Evolutionary conservation across 768 basidiomycete species (phyloP), one percentile per base, ranked within the genome.

Genomic region (Lanmaoa rubissima): DNA sequence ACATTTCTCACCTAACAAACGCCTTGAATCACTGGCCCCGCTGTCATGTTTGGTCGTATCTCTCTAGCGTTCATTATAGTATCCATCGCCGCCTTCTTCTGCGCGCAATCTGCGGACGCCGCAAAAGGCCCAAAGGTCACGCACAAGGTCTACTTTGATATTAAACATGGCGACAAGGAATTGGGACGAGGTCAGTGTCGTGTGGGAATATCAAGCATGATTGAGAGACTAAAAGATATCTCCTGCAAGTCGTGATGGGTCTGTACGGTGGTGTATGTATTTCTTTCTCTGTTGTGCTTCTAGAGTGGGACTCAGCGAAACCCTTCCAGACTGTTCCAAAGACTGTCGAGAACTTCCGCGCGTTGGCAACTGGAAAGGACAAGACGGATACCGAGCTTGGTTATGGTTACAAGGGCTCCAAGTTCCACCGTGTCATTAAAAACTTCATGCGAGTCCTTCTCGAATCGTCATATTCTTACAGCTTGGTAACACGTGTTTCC

Each of bases 281-380:
- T 65, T 44, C 21, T 39, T 53, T 36, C 24, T n/a, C 34, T 19
- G 8, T 5, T 11, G 5, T 49, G 11, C 34, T 26, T 19, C 32
- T 13, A 14, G 31, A 32, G 21, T 13, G 19, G 40, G 48, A 34
- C 47, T 58, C 21, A 55, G 44, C 19, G 32, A 10, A 19, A 40
- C 34, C 12, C 45, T 39, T 46, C 40, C 31, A 94, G 89, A 93
- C 93, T 46, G 94, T 97, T 45, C 95, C 95, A 53, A 95, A 95
- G 77, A 98, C 95, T 34, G 94, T 79, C 26, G 95, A 94, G 81
- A 98, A 98, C 83, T 98, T 98, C 85, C 88, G 94, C 55, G 92
- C 94, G 47, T 81, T 99, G 63, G 78, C 91, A 13, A 92, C 93
- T 38, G 92, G 95, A 55, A 78, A 85, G 65, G 84, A 82, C 64